Evolutionary conservation across 768 basidiomycete species (phyloP), one percentile per base, ranked within the genome.

Genomic region (Podaxis sp.): DNA sequence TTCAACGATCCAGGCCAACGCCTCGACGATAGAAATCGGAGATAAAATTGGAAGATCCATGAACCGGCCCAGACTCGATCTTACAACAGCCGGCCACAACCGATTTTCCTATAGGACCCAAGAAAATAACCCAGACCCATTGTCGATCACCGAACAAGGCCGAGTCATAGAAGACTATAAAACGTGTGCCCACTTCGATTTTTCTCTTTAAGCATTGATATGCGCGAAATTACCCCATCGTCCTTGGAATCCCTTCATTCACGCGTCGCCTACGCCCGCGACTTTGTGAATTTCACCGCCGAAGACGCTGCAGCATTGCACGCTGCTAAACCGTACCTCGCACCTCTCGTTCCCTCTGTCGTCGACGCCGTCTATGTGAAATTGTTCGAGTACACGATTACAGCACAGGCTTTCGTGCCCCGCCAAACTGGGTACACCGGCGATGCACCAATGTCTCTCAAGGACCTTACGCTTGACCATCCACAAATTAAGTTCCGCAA

Each of bases 401-500:
- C 82, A 17, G 70, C 74, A 11, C 69, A 75, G 56, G 68, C 75
- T 7, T 77, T 78, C 55, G 69, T 77, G 6, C 77, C 77, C 2
- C 71, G 72, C 2, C 75, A 77, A 58, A 73, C 75, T 0, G 82
- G 82, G 1, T 82, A 79, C 62, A 70, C 73, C 4, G 81, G 81
- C 0, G 72, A 71, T 1, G 64, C 78, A 3, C 80, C 81, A 1
- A 55, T 72, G 13, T 73, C 68, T 30, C 66, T 81, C 17, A 70
- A 77, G 36, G 79, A 82, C 38, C 70, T 84, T 2, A 75, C 68
- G 17, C 65, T 75, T 9, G 78, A 78, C 8, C 79, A 79, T 65
- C 78, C 81, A 1, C 81, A 82, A 63, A 77, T 84, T 63, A 77
- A 74, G 46, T 82, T 80, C 69, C 74, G 82, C 52, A 82, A 79